Conservation (phyloP, 129 eudicot genomes). For the Saussurea involucrata region DNA sequence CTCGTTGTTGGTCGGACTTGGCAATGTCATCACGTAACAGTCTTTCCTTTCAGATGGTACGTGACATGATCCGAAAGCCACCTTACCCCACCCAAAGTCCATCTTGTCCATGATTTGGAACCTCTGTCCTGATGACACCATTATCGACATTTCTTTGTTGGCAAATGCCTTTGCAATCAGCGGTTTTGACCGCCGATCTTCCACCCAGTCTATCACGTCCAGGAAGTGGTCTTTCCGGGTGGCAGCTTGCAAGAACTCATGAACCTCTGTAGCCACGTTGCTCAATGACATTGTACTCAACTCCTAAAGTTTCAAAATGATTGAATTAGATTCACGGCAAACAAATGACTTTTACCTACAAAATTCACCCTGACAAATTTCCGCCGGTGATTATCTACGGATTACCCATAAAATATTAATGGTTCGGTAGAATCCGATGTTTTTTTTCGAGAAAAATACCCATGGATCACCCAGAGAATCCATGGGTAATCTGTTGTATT, state of each 20-base stretch:
- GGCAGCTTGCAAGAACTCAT: constrained; percentile 34
- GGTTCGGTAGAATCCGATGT: no score
- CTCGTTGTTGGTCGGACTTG: constrained; percentile 43
- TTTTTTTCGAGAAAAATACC: no score
- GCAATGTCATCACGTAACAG: constrained; percentile 62
- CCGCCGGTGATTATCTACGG: no score
- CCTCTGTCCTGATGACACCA: constrained; percentile 51
- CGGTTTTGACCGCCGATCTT: constrained; percentile 45
- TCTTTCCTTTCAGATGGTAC: constrained; percentile 45
- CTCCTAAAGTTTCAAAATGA: constrained; percentile 6
- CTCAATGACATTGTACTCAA: constrained; percentile 36
- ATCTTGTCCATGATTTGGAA: constrained; percentile 38
- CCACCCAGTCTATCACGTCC: constrained; percentile 64
- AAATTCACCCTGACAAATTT: no score
- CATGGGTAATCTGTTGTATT: no score
- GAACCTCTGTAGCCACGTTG: constrained; percentile 33
- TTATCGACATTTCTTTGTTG: constrained; percentile 25
- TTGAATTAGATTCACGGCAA: not conserved
- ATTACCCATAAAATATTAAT: no score
- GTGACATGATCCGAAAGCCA: constrained; percentile 50
- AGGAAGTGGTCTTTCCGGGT: constrained; percentile 46
- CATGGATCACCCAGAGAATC: no score
- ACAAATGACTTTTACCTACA: no score
- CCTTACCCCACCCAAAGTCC: constrained; percentile 60
- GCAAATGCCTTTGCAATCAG: constrained; percentile 38